These are phyloP conservation scores for Sclerotinia minor DNA, from an alignment of 2,329 filamentous ascomycete species.

Conservation along the genomic window DNA sequence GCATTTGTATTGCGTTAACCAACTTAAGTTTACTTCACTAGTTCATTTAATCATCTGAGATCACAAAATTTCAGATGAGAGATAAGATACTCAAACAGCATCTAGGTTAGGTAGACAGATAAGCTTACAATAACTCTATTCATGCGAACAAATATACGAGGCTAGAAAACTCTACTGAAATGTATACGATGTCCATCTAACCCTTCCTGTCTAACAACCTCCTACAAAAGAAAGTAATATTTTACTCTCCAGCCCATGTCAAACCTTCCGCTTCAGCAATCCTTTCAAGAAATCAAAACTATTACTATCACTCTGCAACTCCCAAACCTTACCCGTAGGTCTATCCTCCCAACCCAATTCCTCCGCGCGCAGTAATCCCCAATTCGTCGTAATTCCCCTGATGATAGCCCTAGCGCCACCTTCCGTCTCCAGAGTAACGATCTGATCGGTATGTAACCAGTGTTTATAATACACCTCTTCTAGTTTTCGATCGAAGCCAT, in stretches of 20 bases:
- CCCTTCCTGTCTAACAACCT: too few relatives aligned
- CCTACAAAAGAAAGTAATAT: neutral
- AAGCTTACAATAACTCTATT: too few relatives aligned
- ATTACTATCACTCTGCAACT: constrained; percentile 93
- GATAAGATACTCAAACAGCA: neutral
- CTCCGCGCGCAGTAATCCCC: constrained; percentile 82
- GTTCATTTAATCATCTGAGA: too few relatives aligned
- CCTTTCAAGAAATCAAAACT: constrained; percentile 98
- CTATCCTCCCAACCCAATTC: constrained; percentile 74
- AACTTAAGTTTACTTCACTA: too few relatives aligned
- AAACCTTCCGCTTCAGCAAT: constrained; percentile 71
- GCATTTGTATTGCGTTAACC: too few relatives aligned
- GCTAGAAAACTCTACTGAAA: neutral
- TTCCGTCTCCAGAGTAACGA: constrained; percentile 75
- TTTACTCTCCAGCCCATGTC: neutral
- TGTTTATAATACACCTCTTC: constrained; percentile 75
- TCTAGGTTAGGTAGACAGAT: neutral
- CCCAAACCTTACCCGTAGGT: constrained; percentile 74
- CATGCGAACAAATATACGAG: neutral
- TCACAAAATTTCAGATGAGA: neutral
- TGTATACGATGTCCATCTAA: neutral
- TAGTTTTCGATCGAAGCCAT: constrained; percentile 72
- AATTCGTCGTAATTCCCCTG: constrained; percentile 86
- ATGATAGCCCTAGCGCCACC: constrained; percentile 74
- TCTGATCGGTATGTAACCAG: constrained; percentile 81